These are phyloP conservation scores for Xylariomycetidae sp. DNA, from an alignment of 2,329 filamentous ascomycete species.

Conservation along the genomic window DNA sequence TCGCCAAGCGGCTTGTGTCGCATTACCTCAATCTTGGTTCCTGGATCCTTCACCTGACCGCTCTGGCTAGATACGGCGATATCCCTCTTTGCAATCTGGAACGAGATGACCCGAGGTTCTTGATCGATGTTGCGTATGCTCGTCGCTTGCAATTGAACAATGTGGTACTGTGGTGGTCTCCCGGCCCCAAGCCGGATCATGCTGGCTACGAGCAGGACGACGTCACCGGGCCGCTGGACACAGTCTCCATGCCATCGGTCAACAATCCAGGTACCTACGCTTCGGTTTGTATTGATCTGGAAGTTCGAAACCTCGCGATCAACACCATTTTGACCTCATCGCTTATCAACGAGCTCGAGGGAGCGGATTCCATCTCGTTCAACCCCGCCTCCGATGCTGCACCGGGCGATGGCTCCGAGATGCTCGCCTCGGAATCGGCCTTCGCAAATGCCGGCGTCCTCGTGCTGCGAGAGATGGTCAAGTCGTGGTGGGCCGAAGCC, in stretches of 20 bases:
- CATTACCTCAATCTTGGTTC: constrained; percentile 90
- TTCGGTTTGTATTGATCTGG: constrained; percentile 92
- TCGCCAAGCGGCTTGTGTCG: constrained; percentile 76
- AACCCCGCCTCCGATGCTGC: constrained; percentile 66
- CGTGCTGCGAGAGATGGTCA: constrained; percentile 96
- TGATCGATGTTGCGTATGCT: constrained; percentile 95
- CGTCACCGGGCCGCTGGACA: constrained; percentile 74
- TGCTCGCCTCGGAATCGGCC: constrained; percentile 78
- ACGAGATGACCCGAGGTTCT: constrained; percentile 84
- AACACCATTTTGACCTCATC: constrained; percentile 97
- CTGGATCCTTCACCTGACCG: constrained; percentile 84
- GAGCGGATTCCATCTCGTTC: constrained; percentile 78
- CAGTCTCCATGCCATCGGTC: constrained; percentile 83
- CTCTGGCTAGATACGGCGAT: constrained; percentile 86
- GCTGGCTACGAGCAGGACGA: constrained; percentile 94
- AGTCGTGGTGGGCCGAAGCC: constrained; percentile 95
- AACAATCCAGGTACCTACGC: constrained; percentile 93
- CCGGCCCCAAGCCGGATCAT: constrained; percentile 81
- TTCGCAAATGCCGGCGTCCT: constrained; percentile 89
- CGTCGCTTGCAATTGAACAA: constrained; percentile 83
- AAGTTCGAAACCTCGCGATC: constrained; percentile 89
- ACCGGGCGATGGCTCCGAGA: constrained; percentile 56
- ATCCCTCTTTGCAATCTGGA: constrained; percentile 94
- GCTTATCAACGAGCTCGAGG: constrained; percentile 92
- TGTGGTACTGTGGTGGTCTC: constrained; percentile 96